These are phyloP conservation scores for Daldinia bambusicola DNA, from an alignment of 495 filamentous ascomycete species.

Conservation along the genomic window DNA sequence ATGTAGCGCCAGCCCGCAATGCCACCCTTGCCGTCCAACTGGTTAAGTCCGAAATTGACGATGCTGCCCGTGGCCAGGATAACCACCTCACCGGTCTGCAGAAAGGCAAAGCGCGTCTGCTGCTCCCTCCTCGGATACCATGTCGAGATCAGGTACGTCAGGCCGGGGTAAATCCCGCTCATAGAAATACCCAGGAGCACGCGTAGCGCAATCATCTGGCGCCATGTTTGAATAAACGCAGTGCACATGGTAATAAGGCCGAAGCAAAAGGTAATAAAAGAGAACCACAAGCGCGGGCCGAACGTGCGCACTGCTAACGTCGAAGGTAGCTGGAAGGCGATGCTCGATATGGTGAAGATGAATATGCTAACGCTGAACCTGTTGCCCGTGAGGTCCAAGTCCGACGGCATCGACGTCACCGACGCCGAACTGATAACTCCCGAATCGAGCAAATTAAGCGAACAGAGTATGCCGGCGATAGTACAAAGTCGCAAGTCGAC, in stretches of 20 bases:
- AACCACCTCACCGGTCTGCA: constrained; percentile 75
- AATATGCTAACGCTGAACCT: constrained; percentile 79
- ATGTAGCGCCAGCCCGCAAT: constrained; percentile 81
- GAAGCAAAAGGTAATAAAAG: constrained; percentile 72
- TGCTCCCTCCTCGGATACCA: constrained; percentile 80
- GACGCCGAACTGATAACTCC: constrained; percentile 82
- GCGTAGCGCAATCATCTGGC: constrained; percentile 77
- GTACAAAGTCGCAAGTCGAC: constrained; percentile 78
- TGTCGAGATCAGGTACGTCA: constrained; percentile 75
- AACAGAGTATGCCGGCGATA: constrained; percentile 78
- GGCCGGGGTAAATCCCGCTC: constrained; percentile 76
- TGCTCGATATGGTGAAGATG: constrained; percentile 80
- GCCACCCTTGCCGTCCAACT: constrained; percentile 66
- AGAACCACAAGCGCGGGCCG: constrained; percentile 76
- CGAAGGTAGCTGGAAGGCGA: constrained; percentile 78
- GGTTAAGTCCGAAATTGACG: constrained; percentile 77
- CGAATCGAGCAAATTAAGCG: constrained; percentile 76
- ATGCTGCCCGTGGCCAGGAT: constrained; percentile 76
- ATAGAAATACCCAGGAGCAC: constrained; percentile 75
- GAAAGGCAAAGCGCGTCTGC: constrained; percentile 78
- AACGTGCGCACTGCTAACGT: constrained; percentile 75
- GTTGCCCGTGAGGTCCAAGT: constrained; percentile 72
- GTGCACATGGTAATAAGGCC: constrained; percentile 78
- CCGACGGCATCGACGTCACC: constrained; percentile 75
- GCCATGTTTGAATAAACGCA: constrained; percentile 75